Evolutionary conservation across 73 alveolate species (phyloP), one percentile per base, ranked within the genome.

Genomic region (Paramecium sonneborni): DNA sequence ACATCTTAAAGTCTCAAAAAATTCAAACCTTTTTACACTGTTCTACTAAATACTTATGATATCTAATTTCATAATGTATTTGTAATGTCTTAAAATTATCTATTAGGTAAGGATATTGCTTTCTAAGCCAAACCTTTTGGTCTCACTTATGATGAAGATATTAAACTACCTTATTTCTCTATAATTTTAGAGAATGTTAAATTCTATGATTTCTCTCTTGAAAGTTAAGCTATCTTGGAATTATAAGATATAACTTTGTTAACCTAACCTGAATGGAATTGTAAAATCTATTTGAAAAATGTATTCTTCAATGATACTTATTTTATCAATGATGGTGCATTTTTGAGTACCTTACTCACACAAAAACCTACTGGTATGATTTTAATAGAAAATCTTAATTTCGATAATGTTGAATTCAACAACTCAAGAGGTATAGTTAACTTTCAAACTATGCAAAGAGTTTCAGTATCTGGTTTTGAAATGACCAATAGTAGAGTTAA

Each of bases 151-250:
- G 72, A 43, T 43, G 44, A 32, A 0, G 32, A 38, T 24, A 20
- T 41, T 37, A 26, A 26, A 26, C 24, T 62, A 10, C 76, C 90
- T 18, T 79, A 79, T 44, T 46, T 79, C 15, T 18, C 10, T 10
- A 79, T 79, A 0, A 21, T 20, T 7, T 43, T 79, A 15, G 55
- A 23, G 15, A 79, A 79, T 79, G 90, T 79, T 10, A 11, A 21
- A 43, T 79, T 79, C 30, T 23, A 43, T 10, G 90, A 79, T 79
- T 57, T 79, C 6, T 21, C 76, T 79, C 28, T 79, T 43, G 90
- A 44, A 26, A 34, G 30, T 14, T 12, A 43, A 46, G 90, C 76
- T 1, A 0, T 79, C 5, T 30, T 79, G 39, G 74, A 79, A 41
- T 24, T 79, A 20, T 20, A 43, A 79, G 44, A 21, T 15, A 20